A percentile compares a stretch with the other conserved stretches of the same genome.
phyloP scores from a whole-genome alignment of 2,329 filamentous ascomycete species.

The Aspergillus thermomutatus region DNA sequence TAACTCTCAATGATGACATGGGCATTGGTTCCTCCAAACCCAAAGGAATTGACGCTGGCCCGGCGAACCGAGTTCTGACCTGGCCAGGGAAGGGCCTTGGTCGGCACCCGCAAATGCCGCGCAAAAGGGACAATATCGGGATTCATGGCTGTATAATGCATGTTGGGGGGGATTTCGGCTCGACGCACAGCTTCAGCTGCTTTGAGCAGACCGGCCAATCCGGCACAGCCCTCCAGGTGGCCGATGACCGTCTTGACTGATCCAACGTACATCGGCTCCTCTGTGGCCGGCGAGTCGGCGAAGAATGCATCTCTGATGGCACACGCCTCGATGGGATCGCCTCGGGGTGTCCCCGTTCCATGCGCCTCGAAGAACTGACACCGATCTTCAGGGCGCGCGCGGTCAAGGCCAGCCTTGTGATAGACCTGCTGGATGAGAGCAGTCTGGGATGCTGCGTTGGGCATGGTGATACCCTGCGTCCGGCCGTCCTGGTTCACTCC shows the following conservation, averaged over 20 bases:
- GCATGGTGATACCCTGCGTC: slow-evolving; percentile 6
- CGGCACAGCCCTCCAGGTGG: slow-evolving; percentile 24
- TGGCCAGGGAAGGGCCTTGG: slow-evolving; percentile 16
- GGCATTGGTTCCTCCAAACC: slow-evolving; percentile 17
- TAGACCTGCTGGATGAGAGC: slow-evolving; percentile 2
- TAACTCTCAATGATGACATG: slow-evolving; percentile 20
- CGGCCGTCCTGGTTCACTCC: slow-evolving; percentile 21
- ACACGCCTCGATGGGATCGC: slow-evolving; percentile 24
- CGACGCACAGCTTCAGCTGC: slow-evolving; percentile 25
- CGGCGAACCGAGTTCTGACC: slow-evolving; percentile 1
- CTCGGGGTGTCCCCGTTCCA: slow-evolving; percentile 37
- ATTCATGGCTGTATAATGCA: slow-evolving; percentile 21
- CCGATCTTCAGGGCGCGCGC: slow-evolving; percentile 10
- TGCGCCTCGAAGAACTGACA: slow-evolving; percentile 39
- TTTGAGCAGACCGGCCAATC: slow-evolving; percentile 26
- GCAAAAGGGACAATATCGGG: slow-evolving; percentile 18
- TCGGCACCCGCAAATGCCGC: slow-evolving; percentile 13
- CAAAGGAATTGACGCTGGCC: slow-evolving; percentile 23
- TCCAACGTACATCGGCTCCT: slow-evolving; percentile 17
- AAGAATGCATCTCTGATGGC: slow-evolving; percentile 21
- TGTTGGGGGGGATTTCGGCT: slow-evolving; percentile 25
- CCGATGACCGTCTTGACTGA: slow-evolving; percentile 29
- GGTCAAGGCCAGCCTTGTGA: slow-evolving; percentile 27
- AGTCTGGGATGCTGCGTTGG: slow-evolving; percentile 2
- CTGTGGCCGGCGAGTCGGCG: not conserved